Percentiles rank a stretch among this genome's conserved stretches.
Conservation (phyloP, 768 basidiomycete genomes). For the Phlebiopsis gigantea region DNA sequence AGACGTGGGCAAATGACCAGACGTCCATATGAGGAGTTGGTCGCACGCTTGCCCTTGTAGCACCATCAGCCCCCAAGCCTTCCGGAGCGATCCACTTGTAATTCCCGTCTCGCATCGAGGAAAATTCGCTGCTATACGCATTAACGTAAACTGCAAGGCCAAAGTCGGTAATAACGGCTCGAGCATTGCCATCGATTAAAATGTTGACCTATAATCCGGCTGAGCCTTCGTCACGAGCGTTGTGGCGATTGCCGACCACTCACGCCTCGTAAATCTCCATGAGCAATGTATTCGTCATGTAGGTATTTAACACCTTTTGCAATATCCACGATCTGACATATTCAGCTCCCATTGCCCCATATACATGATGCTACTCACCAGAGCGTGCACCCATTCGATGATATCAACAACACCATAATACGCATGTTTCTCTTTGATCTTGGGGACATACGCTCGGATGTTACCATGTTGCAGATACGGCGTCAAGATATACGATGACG, state of each 20-base stretch:
- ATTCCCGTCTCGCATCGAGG: background rate
- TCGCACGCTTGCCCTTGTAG: background rate
- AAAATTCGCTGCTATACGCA: background rate
- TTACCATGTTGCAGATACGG: no score
- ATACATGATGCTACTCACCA: no score
- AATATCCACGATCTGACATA: background rate
- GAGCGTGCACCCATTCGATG: no score
- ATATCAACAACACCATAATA: no score
- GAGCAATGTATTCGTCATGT: background rate
- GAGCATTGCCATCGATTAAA: background rate
- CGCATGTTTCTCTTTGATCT: no score
- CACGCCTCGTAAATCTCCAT: constrained; percentile 4
- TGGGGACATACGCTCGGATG: no score
- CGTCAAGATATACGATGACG: no score
- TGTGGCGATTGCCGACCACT: background rate
- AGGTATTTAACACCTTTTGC: background rate
- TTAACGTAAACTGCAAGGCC: background rate
- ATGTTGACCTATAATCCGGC: background rate
- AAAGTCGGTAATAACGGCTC: background rate
- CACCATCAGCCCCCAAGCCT: background rate
- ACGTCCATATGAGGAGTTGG: background rate
- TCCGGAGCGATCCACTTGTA: background rate
- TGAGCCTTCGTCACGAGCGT: background rate
- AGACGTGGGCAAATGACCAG: background rate
- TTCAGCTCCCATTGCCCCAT: no score